Evolutionary conservation across 2,329 filamentous ascomycete genomes (phyloP).

Genomic region (Colletotrichum sp.): DNA sequence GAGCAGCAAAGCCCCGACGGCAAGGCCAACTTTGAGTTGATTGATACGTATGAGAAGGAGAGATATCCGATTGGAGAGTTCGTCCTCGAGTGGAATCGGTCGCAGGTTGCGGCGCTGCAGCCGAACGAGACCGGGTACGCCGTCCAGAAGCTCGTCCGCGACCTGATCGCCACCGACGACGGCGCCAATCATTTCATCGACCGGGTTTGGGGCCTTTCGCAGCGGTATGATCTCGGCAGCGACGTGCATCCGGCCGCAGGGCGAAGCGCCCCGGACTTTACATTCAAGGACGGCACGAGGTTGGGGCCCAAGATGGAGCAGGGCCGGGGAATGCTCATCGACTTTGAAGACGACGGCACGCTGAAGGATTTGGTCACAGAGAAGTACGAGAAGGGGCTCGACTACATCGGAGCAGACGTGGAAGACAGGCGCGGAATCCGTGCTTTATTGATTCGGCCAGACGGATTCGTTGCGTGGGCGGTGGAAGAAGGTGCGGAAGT

Average conservation of each 20-base stretch:
- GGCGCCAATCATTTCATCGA: conserved; percentile 34
- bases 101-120: conserved; percentile 35
- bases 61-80: conserved; percentile 45
- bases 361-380: conserved; percentile 15
- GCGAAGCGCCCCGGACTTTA: conserved; percentile 39
- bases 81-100: conserved; percentile 42
- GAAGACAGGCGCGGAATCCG: conserved; percentile 28
- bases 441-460: conserved; percentile 33
- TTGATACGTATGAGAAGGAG: conserved; percentile 51
- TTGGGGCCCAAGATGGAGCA: conserved; percentile 33
- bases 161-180: conserved; percentile 32
- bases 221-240: conserved; percentile 33
- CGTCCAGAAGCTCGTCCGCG: conserved; percentile 27
- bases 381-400: conserved; percentile 19
- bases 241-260: conserved; percentile 35
- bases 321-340: conserved; percentile 32
- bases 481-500: conserved; percentile 24
- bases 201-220: conserved; percentile 37
- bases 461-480: conserved; percentile 36
- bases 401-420: conserved; percentile 23
- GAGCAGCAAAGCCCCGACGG: conserved; percentile 33
- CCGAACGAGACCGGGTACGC: conserved; percentile 16
- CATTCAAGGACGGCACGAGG: conserved; percentile 28
- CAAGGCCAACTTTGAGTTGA: conserved; percentile 28
- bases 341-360: conserved; percentile 23